Conservation (phyloP, 2,329 filamentous ascomycete genomes). For the Tolypocladium amazonense region DNA sequence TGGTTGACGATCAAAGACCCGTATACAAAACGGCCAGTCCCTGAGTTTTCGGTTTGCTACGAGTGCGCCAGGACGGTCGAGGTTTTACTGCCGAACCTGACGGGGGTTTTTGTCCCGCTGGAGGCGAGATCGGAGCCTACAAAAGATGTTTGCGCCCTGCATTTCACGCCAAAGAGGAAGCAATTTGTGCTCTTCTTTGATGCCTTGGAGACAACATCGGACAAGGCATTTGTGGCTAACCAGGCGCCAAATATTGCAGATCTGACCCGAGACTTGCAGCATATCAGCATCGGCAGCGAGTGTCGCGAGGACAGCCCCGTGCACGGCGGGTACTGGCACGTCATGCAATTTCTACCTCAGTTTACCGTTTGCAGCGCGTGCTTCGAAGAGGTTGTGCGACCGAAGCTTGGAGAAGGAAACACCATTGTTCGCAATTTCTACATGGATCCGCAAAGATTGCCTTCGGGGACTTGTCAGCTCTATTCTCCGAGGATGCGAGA, state of each 20-base stretch:
- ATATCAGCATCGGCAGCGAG: slow-evolving; percentile 46
- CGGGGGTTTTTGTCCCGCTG: slow-evolving; percentile 51
- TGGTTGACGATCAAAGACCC: slow-evolving; percentile 73
- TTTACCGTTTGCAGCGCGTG: slow-evolving; percentile 84
- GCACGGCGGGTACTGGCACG: slow-evolving; percentile 61
- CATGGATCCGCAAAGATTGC: slow-evolving; percentile 44
- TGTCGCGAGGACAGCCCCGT: slow-evolving; percentile 56
- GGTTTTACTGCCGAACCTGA: slow-evolving; percentile 61
- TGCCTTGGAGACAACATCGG: slow-evolving; percentile 45
- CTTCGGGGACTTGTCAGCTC: slow-evolving; percentile 58
- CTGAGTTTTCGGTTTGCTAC: slow-evolving; percentile 65
- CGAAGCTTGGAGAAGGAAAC: slow-evolving; percentile 41
- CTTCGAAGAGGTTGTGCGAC: slow-evolving; percentile 69
- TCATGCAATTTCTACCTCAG: slow-evolving; percentile 62
- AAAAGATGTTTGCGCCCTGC: slow-evolving; percentile 58
- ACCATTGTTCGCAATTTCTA: slow-evolving; percentile 57
- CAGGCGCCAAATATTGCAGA: slow-evolving; percentile 44
- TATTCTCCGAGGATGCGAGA: slow-evolving; percentile 72
- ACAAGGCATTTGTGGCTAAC: slow-evolving; percentile 33
- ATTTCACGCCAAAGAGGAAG: slow-evolving; percentile 40
- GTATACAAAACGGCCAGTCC: slow-evolving; percentile 49
- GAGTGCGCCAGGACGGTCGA: slow-evolving; percentile 65
- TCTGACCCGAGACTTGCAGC: slow-evolving; percentile 54
- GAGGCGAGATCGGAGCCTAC: slow-evolving; percentile 33
- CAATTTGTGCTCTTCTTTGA: slow-evolving; percentile 52